Base-by-base conservation (phyloP, 768 basidiomycete species). In the Boletus eberwhitei region DNA sequence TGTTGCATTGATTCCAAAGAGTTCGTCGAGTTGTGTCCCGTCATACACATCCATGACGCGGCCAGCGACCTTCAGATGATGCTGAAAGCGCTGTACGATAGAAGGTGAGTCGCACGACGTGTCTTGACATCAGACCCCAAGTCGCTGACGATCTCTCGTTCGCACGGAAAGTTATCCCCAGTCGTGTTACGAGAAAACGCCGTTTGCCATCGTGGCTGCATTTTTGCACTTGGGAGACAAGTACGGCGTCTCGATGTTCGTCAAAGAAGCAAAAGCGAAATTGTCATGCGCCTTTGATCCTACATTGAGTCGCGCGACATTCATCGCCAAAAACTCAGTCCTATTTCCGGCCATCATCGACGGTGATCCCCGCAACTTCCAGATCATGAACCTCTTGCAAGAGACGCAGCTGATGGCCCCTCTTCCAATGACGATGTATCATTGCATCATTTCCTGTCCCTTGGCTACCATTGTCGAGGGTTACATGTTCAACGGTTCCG, bases 151-250 rank as follows among this genome's bases (percentile, higher is more conserved):
- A 14, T 26, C 40, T 36, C 1, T 29, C 9, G 26, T 16, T 8
- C 5, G 5, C 8, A 12, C 2, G 17, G 2, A 40, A 21, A 61
- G 62, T 17, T 58, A 53, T 22, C 55, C 55, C 6, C 0, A 16
- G 3, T 42, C 37, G 4, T 17, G 17, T 22, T 26, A 52, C 7
- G 31, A 41, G 38, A 42, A 14, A 35, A 31, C 21, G 31, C 45
- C 55, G 1, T 5, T 64, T 21, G 24, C 43, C 12, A 0, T 48
- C 21, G 35, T 55, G 3, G 22, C 50, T 1, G 52, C 51, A 13
- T 65, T 60, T 17, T 19, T 66, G 21, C 60, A 22, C 19, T 11
- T 60, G 17, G 63, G 63, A 14, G 50, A 62, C 11, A 66, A 64
- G 49, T 67, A 67, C 11, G 32, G 2, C 38, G 58, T 67, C 13